Conservation (phyloP, 768 basidiomycete species). For the Mycena pura region DNA sequence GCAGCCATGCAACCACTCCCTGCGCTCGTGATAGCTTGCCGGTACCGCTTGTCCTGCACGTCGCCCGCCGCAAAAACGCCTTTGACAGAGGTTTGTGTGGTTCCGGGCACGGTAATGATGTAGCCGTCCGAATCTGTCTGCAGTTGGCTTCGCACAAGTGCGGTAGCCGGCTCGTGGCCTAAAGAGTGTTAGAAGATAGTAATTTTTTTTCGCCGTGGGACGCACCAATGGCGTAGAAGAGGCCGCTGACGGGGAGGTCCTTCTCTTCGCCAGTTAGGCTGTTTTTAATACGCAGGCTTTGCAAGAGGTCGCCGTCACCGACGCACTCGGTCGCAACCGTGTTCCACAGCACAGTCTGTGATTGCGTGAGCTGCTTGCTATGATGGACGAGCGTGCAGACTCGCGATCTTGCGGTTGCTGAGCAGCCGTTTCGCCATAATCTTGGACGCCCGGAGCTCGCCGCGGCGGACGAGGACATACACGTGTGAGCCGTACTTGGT, state of each 20-base stretch:
- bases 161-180: conserved; percentile 93
- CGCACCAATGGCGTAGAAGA: conserved; percentile 93
- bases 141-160: conserved; percentile 84
- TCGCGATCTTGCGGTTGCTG: conserved; percentile 88
- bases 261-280: conserved; percentile 78
- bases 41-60: conserved; percentile 95
- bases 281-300: conserved; percentile 85
- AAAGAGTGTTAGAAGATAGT: background rate
- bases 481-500: conserved; percentile 98
- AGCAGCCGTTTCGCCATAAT: conserved; percentile 96
- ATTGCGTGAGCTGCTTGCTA: background rate
- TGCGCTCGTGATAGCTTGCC: conserved; percentile 93
- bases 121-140: conserved; percentile 94
- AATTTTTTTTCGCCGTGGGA: conserved; percentile 15
- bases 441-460: conserved; percentile 93
- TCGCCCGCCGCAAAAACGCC: conserved; percentile 99
- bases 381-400: conserved; percentile 34
- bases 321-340: conserved; percentile 92
- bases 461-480: conserved; percentile 92
- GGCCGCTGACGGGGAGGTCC: conserved; percentile 86
- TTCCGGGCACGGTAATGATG: conserved; percentile 95
- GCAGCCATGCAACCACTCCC: conserved; percentile 98
- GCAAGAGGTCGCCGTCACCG: conserved; percentile 93
- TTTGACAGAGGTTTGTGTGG: conserved; percentile 91
- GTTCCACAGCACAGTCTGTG: conserved; percentile 87